Evolutionary conservation across 805 yeast species (phyloP), one percentile per base, ranked within the genome.

Genomic region (Lachancea fermentati): DNA sequence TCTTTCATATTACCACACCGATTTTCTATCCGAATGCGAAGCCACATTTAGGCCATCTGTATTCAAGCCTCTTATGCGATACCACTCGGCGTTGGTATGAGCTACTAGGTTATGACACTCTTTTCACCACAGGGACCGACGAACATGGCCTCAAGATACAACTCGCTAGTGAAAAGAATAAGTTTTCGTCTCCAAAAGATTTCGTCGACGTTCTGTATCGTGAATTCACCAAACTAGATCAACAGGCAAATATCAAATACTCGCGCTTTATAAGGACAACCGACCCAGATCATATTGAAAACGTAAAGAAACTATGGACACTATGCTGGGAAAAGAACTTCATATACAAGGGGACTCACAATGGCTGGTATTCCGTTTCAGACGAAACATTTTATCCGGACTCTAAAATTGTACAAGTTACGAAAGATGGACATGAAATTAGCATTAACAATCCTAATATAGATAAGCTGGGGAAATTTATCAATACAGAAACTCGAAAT

Each of bases 91-190:
- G 96, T 48, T 91, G 95, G 95, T 75, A 74, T 28, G 52, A 52
- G 13, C 62, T 81, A 25, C 58, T 62, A 7, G 63, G 62, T 0
- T 63, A 72, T 2, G 62, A 75, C 0, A 63, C 79, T 1, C 73
- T 66, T 44, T 73, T 89, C 54, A 75, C 85, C 5, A 93, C 97
- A 0, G 98, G 98, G 0, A 89, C 97, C 0, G 98, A 93, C 60
- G 98, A 93, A 62, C 98, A 93, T 60, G 98, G 98, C 0, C 65
- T 88, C 40, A 93, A 93, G 66, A 91, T 91, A 22, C 95, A 86
- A 52, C 69, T 75, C n/a, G 97, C 94, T 0, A 95, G 96, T 0
- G 68, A 66, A 22, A 68, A 67, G 42, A 71, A 69, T 5, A 69
- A 71, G 0, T 57, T 60, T n/a, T 64, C 65, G 1, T 39, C 44